Base-by-base conservation (phyloP, 2,329 filamentous ascomycete genomes). In the Beauveria caledonica region DNA sequence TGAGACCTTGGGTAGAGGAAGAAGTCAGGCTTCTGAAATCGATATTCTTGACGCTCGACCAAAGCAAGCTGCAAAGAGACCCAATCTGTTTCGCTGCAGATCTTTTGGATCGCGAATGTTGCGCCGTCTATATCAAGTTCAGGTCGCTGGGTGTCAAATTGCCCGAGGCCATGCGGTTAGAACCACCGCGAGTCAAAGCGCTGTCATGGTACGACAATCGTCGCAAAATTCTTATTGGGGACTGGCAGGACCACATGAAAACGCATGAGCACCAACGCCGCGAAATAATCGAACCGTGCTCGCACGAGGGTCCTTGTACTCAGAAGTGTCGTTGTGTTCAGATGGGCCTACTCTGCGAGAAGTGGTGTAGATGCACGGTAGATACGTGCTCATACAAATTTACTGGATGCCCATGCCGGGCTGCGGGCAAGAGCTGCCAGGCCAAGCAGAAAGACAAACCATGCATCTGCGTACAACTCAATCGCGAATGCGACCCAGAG, bases 401-500 rank as follows among this genome's bases (percentile, higher is more conserved):
- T 65, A 87, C 83, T 0, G 86, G 86, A 2, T 88, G 86, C 68
- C 79, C 78, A 3, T 93, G 89, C 67, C 77, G 84, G 54, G 74
- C 75, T 0, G 74, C 75, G 7, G 88, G 88, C 58, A 82, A 83
- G 68, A 79, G 78, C 1, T 88, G 86, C 63, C 65, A 78, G 6
- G 71, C 78, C 13, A 82, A 80, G 48, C 77, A 86, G 65, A 81
- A 80, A 63, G 82, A 84, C 60, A 74, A 72, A 62, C 79, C 80
- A 3, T 94, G 90, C 68, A 86, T 88, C 15, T 95, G 90, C 67
- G 78, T 85, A 21, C 79, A 82, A 66, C 78, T 90, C 57, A 88
- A 89, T 65, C 82, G 90, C 44, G 90, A 95, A 73, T 95, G 90
- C 68, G 90, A 94, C 66, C 85, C 89, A 2, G 84, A 88, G 62